A percentile compares a stretch with the other conserved stretches of the same genome.
Conservation (phyloP, 2,329 filamentous ascomycete species). For the Diaporthe destruens region DNA sequence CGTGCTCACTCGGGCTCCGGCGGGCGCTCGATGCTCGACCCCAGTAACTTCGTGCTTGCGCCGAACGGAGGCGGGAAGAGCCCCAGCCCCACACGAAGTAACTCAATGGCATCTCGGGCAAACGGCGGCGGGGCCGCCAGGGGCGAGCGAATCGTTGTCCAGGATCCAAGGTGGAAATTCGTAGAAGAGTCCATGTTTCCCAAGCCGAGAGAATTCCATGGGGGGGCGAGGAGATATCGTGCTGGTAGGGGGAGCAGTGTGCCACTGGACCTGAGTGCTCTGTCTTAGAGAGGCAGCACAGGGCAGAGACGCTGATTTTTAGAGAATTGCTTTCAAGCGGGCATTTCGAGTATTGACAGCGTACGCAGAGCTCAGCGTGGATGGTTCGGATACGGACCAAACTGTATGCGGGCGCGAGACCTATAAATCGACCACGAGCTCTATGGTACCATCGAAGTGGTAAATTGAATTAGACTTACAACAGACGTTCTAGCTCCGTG, state of each 20-base stretch:
- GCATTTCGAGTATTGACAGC: neutral
- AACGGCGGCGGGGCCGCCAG: slow-evolving; percentile 46
- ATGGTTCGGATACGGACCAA: neutral
- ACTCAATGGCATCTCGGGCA: slow-evolving; percentile 48
- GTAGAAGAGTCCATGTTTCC: slow-evolving; percentile 85
- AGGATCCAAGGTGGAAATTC: slow-evolving; percentile 89
- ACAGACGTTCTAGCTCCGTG: too few relatives aligned
- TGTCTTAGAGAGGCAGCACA: slow-evolving; percentile 49
- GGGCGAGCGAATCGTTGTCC: slow-evolving; percentile 67
- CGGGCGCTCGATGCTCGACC: slow-evolving; percentile 76
- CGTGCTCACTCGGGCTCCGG: slow-evolving; percentile 54
- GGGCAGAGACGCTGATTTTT: neutral
- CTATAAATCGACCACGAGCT: neutral
- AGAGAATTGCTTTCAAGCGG: neutral
- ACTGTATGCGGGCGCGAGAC: neutral
- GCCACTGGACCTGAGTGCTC: slow-evolving; percentile 81
- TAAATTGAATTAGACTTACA: neutral
- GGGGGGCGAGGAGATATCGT: slow-evolving; percentile 82
- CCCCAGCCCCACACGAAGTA: slow-evolving; percentile 59
- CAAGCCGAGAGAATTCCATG: slow-evolving; percentile 84
- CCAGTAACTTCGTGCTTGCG: slow-evolving; percentile 80
- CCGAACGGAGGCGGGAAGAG: slow-evolving; percentile 69
- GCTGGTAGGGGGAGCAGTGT: slow-evolving; percentile 95
- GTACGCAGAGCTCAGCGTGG: neutral
- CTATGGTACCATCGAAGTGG: neutral